These are phyloP conservation scores for Mrakia blollopis DNA, from an alignment of 768 basidiomycete genomes.

Conservation along the genomic window DNA sequence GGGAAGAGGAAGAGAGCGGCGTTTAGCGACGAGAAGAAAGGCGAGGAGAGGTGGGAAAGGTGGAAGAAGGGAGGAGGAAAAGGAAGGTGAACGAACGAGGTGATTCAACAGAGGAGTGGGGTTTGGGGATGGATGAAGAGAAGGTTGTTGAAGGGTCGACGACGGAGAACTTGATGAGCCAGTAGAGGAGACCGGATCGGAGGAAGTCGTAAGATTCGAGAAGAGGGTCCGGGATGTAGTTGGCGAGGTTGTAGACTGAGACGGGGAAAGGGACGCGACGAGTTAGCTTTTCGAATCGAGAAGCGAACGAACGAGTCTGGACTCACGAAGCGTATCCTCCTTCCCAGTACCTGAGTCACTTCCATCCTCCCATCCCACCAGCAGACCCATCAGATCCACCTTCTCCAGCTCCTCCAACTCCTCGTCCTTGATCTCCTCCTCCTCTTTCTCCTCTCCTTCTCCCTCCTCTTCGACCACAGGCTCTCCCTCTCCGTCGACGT, in stretches of 20 bases:
- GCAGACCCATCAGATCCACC: constrained; percentile 64
- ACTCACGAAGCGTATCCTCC: constrained; percentile 42
- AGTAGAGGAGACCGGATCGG: constrained; percentile 57
- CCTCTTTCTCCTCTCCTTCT: constrained; percentile 40
- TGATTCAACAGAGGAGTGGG: background rate
- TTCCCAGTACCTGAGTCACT: constrained; percentile 45
- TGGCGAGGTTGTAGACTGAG: constrained; percentile 69
- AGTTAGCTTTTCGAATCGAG: background rate
- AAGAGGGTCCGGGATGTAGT: constrained; percentile 79
- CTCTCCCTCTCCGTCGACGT: constrained; percentile 52
- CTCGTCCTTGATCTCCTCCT: constrained; percentile 54
- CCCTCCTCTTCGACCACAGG: constrained; percentile 47
- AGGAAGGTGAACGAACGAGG: background rate
- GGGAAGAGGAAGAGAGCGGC: background rate
- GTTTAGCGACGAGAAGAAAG: too few species aligned
- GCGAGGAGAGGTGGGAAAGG: too few species aligned
- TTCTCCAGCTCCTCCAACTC: constrained; percentile 53
- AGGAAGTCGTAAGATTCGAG: constrained; percentile 67
- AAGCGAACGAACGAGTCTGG: constrained; percentile 52
- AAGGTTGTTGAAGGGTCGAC: constrained; percentile 39
- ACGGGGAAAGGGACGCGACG: background rate
- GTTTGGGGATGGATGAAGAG: constrained; percentile 8
- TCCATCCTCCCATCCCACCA: constrained; percentile 65
- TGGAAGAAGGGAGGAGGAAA: background rate
- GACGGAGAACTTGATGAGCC: constrained; percentile 63